Conservation (phyloP, 306 rosid species). For the Sechiopsis laciniata region DNA sequence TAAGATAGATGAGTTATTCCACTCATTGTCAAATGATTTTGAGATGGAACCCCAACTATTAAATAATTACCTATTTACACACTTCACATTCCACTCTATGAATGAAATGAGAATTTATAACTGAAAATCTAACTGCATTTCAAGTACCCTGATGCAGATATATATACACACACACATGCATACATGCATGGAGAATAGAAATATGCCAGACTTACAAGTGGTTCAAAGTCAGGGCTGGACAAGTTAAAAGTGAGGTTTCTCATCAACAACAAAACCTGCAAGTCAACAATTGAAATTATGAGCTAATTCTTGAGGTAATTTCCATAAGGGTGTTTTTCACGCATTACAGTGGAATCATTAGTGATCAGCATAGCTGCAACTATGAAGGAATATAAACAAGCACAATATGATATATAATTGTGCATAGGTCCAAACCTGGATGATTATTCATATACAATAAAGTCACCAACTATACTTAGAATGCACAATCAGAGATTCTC, state of each 20-base stretch:
- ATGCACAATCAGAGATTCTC: constrained; percentile 17
- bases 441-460: background rate
- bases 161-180: too few relatives aligned
- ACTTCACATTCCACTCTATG: background rate
- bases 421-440: background rate
- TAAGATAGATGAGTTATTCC: too few relatives aligned
- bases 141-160: background rate
- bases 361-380: background rate
- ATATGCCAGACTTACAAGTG: constrained; percentile 42
- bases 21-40: too few relatives aligned
- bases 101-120: background rate
- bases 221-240: constrained; percentile 66
- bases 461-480: background rate
- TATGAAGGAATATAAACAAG: constrained; percentile 1
- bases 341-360: background rate
- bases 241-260: constrained; percentile 72
- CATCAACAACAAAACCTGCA: constrained; percentile 87
- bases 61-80: too few relatives aligned
- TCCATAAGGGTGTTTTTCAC: background rate
- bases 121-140: background rate
- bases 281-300: constrained; percentile 24
- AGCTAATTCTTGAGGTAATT: background rate
- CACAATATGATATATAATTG: background rate
- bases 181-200: constrained; percentile 1
- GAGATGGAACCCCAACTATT: too few relatives aligned